Percentiles rank a stretch among this genome's conserved stretches.
These are phyloP conservation scores for Yamadazyma spencermartinsiae DNA, from an alignment of 1,139 yeast genomes.

Conservation along the genomic window DNA sequence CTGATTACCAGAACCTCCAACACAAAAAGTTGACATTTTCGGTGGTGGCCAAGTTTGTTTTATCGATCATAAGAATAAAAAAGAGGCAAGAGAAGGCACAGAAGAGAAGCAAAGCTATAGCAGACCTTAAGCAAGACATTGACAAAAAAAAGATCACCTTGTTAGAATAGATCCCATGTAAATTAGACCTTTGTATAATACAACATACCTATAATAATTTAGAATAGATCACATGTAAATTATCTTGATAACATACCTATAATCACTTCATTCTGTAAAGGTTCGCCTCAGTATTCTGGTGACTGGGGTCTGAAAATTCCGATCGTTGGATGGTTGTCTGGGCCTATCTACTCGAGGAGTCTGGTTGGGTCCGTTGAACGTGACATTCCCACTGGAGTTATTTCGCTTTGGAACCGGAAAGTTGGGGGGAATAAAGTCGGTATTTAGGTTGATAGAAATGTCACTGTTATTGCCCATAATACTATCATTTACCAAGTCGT, in stretches of 20 bases:
- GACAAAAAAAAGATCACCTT: constrained; percentile 3
- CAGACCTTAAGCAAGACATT: constrained; percentile 22
- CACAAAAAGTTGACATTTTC: constrained; percentile 29
- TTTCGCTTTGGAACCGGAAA: constrained; percentile 16
- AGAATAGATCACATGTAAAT: not conserved
- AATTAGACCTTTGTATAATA: constrained; percentile 6
- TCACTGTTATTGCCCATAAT: constrained; percentile 28
- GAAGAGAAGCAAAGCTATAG: constrained; percentile 24
- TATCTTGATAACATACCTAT: not conserved
- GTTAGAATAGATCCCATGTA: constrained; percentile 3
- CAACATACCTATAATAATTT: not conserved
- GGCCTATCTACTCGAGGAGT: constrained; percentile 40
- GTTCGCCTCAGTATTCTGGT: constrained; percentile 34
- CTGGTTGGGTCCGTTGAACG: constrained; percentile 18
- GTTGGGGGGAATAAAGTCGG: constrained; percentile 32
- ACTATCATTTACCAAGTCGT: constrained; percentile 28
- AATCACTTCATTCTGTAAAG: constrained; percentile 12
- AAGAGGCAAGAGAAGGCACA: constrained; percentile 34
- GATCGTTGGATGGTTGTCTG: constrained; percentile 41
- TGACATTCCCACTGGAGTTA: constrained; percentile 10
- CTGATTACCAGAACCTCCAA: constrained; percentile 27
- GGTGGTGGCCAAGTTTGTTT: constrained; percentile 49
- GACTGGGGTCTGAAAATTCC: constrained; percentile 44
- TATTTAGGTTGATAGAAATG: constrained; percentile 28
- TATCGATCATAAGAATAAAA: constrained; percentile 56